Base-by-base conservation (phyloP, 257 asterid species). In the Petunia axillaris region DNA sequence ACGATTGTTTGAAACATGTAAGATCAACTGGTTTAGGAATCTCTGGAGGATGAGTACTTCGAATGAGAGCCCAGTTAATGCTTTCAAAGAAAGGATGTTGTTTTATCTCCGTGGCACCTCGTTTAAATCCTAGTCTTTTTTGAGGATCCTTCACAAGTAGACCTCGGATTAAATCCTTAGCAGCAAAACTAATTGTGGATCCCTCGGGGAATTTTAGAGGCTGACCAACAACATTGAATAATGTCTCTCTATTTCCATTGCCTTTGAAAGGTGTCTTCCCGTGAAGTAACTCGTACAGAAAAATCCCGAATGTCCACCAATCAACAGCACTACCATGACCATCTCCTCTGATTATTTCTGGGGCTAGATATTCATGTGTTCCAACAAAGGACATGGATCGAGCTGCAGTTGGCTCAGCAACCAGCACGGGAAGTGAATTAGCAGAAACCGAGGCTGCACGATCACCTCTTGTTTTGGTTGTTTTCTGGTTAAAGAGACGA, bases 241-340 rank as follows among this genome's bases (percentile, higher is more conserved):
- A 82, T 1, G 98, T 95, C 87, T 95, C 98, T 36, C 98, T 78
- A 44, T 95, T 91, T 55, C 91, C 96, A 3, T 81, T 91, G 0
- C 98, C 98, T 79, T 92, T 94, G 74, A 92, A 94, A 3, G 98
- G 98, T 8, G 97, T 94, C 88, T 87, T 94, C 66, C 98, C 98
- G 5, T 93, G 93, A 13, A 93, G 87, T 88, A 95, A 78, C 65
- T 94, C 98, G n/a, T 89, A 94, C 86, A 94, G 80, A 90, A 93
- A 93, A 15, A 94, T 85, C 3, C 98, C 98, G 14, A 91, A 90
- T 0, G 97, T 95, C 98, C 98, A 93, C 98, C 98, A 95, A 71
- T 95, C 98, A n/a, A 93, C 98, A 1, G 98, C 86, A 53, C 98
- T 95, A 57, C 98, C 98, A 62, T 95, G 98, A 37, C 98, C 98